Evolutionary conservation across 805 yeast genomes (phyloP).

Genomic region (Metschnikowia continentalis): DNA sequence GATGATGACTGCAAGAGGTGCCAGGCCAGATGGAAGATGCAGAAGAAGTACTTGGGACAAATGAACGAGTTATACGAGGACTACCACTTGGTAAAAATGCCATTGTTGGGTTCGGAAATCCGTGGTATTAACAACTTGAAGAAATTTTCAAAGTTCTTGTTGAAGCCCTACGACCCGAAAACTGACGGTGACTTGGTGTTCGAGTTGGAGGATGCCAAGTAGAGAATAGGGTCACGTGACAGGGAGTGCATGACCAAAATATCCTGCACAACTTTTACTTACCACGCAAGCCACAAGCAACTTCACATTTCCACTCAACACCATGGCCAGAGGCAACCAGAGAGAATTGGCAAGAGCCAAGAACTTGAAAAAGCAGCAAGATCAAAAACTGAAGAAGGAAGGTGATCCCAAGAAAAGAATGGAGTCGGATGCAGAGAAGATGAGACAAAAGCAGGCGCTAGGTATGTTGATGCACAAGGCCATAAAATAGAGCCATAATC

Average conservation of each 20-base stretch:
- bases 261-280: neutral
- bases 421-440: conserved; percentile 86
- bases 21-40: conserved; percentile 91
- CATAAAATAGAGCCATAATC: too few species aligned
- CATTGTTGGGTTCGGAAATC: conserved; percentile 90
- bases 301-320: neutral
- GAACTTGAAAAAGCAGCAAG: conserved; percentile 75
- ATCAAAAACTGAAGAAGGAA: conserved; percentile 57
- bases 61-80: conserved; percentile 96
- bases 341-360: conserved; percentile 91
- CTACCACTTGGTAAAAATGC: conserved; percentile 93
- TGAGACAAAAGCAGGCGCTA: conserved; percentile 83
- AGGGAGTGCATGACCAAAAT: neutral
- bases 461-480: conserved; percentile 44
- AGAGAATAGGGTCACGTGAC: conserved; percentile 5
- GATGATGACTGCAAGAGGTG: conserved; percentile 86
- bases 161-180: conserved; percentile 72
- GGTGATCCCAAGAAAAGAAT: conserved; percentile 86
- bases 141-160: conserved; percentile 75
- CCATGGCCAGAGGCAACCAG: conserved; percentile 92
- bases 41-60: conserved; percentile 88
- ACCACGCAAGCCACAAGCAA: neutral
- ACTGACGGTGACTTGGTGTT: conserved; percentile 51
- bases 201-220: conserved; percentile 48
- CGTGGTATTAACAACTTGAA: conserved; percentile 86